Evolutionary conservation across 495 filamentous ascomycete genomes (phyloP), one percentile per base, ranked within the genome.

Genomic region (Barbatosphaeria neglecta): DNA sequence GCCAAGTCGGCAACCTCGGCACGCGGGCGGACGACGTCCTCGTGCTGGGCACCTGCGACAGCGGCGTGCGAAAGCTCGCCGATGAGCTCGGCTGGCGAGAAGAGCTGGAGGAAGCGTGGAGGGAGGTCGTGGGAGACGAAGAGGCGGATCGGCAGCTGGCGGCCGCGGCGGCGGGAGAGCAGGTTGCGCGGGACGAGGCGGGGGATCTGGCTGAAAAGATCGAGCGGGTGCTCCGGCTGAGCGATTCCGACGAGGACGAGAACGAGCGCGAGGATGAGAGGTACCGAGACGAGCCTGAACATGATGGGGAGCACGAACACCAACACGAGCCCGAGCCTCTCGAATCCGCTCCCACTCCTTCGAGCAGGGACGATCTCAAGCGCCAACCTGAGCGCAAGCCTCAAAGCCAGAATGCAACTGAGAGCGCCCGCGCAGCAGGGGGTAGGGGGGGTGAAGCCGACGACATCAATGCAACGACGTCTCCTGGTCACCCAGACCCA

Each of bases 1-100:
- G 96, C 62, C 67, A 65, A n/a, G 92, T 93, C 0, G 90, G 92
- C 0, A 77, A 76, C 4, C 52, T 98, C 41, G 92, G 92, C 3
- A 76, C 76, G 17, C 59, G 51, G 19, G 51, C 56, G 6, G 65
- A 68, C 45, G 66, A 69, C 41, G 65, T 69, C 2, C 51, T 69
- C 16, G 57, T 51, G 24, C 44, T 69, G 37, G 60, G 59, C 19
- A 62, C 61, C 43, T 94, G 87, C 63, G 92, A 98, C 70, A 64
- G 68, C 2, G 88, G 88, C 1, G 82, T 96, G n/a, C 74, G 83
- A 52, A 81, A 78, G 62, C 74, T 98, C 37, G 92, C 92, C 11
- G 70, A 79, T 51, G 83, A 78, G 24, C 69, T 94, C 41, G 90
- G 87, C 0, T 98, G 92, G 90, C 64, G 79, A 15, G 78, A 88